Base-by-base conservation (phyloP, 83 land plant genomes). In the Diphasiastrum complanatum region DNA sequence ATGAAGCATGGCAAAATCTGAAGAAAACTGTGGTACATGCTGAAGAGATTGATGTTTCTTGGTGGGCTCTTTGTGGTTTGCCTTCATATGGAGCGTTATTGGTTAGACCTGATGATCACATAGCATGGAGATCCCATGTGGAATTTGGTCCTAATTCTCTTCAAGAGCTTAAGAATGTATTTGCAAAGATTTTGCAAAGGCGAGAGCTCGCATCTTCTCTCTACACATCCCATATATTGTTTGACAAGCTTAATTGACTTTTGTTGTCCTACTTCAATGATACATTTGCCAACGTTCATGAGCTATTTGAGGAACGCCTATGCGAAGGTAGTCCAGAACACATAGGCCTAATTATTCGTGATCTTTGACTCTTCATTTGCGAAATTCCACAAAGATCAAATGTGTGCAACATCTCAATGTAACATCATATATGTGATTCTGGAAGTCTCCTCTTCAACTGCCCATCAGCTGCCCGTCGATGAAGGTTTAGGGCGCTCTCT, bases 101-200 rank as follows among this genome's bases (percentile, higher is more conserved):
- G 49, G 88, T 89, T 4, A 75, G 96, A 52, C 96, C 96, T 5
- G 96, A 89, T 52, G 96, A 89, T 30, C 96, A 89, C 54, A 78
- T 89, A 49, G 88, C 92, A 0, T 89, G 96, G 96, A 72, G 85
- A 31, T 45, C 71, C 11, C 72, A 67, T 59, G 52, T 73, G 0
- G 58, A 66, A 38, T 38, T 63, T 14, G 40, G 35, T n/a, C 72
- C 61, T 23, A 64, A 79, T 70, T 70, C 74, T 43, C 6, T 31
- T 46, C 40, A 16, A 23, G 81, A 79, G 52, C 58, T 84, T 56
- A 47, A 58, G 29, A 56, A 47, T 36, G 93, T 79, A n/a, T 77
- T 87, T 51, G 51, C 77, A 0, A 50, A 33, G 41, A 53, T 73
- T 1, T 52, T 73, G 14, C 38, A 38, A 65, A 45, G 56, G 57